Evolutionary conservation across 192 early-diverging fungal genomes (phyloP).

Genomic region (Backusella circina): DNA sequence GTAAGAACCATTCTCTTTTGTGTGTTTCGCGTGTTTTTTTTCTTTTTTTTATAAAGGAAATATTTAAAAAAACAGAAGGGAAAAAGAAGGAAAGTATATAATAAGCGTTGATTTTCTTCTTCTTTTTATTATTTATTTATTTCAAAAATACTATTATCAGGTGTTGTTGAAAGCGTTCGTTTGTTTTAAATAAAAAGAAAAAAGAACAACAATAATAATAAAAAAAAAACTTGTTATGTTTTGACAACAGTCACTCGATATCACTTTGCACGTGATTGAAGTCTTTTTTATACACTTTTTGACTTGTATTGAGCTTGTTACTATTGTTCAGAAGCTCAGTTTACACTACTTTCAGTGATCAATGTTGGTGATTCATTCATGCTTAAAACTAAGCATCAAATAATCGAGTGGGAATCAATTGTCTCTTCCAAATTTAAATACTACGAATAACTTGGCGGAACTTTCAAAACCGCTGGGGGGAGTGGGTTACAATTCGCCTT

Average conservation of each 20-base stretch:
- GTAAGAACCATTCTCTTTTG: conserved; percentile 59
- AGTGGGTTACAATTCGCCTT: background rate
- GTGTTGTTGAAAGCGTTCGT: background rate
- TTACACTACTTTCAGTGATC: background rate
- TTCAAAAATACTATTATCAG: background rate
- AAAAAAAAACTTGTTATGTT: background rate
- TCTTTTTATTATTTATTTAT: background rate
- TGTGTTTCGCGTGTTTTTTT: conserved; percentile 2
- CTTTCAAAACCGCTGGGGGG: background rate
- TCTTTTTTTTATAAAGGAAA: background rate
- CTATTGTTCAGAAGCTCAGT: background rate
- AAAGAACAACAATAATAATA: background rate
- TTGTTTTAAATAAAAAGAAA: background rate
- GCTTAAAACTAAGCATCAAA: background rate
- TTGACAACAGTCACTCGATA: background rate
- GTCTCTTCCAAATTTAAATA: background rate
- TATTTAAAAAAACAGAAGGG: background rate
- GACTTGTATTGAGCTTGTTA: background rate
- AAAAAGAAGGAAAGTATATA: background rate
- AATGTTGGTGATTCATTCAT: background rate
- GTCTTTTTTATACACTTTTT: background rate
- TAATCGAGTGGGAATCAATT: background rate
- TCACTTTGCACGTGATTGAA: background rate
- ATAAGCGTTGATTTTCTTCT: background rate
- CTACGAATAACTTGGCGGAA: background rate